Evolutionary conservation across 2,329 filamentous ascomycete species (phyloP), one percentile per base, ranked within the genome.

Genomic region (Furcasterigmium sp.): DNA sequence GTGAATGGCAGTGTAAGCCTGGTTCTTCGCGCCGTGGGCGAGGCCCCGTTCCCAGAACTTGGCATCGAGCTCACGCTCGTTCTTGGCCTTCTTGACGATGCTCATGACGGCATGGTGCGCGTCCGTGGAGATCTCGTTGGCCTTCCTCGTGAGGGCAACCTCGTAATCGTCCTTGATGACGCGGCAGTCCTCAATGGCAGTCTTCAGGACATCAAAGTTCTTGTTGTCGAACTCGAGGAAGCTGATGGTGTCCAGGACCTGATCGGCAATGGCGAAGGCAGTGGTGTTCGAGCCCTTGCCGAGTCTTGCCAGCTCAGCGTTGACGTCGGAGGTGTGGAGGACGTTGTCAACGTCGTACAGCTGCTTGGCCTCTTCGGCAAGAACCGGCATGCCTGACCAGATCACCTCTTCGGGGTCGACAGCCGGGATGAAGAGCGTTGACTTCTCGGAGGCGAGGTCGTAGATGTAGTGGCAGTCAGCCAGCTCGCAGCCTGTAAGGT

Each of bases 351-450:
- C 80, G 52, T 95, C 88, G 67, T 88, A 97, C 50, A 78, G 76
- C 38, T 78, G 67, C 47, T 85, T 68, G 7, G 91, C 91, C 57
- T 96, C 85, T 34, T 85, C 76, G 26, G 76, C 68, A 28, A 82
- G 87, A 47, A 94, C 70, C 0, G 91, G 93, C 14, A 97, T 76
- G 11, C 93, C 93, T 21, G 85, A 87, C 91, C 91, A 98, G 58
- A 97, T 88, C 46, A 97, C 90, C 43, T 82, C 83, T 35, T 93
- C 87, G n/a, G 88, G 79, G 54, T 95, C 83, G 55, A 91, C 78
- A 14, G 90, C 87, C 3, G 93, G 91, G 55, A 98, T 91, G 69
- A 91, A 98, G 39, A 98, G 80, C 3, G 84, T 94, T 32, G 91
- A 78, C 54, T 82, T 80, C 51, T 82, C 76, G 38, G 79, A 75